These are phyloP conservation scores for Bifiguratus adelaidae DNA, from an alignment of 192 early-diverging fungal species.

Conservation along the genomic window DNA sequence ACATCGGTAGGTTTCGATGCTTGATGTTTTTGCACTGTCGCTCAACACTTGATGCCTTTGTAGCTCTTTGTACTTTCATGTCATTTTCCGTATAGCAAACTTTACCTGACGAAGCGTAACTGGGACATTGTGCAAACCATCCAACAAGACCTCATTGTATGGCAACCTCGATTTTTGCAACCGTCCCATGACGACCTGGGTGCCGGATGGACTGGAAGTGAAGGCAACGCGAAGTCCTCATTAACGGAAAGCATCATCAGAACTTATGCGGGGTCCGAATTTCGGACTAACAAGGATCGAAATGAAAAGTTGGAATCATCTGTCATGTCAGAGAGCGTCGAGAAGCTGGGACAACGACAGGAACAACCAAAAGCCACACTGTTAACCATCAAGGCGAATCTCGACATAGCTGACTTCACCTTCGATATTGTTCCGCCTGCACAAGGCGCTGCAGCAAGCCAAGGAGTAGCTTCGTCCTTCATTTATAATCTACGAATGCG, in stretches of 20 bases:
- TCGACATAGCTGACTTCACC: conserved; percentile 23
- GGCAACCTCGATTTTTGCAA: conserved; percentile 19
- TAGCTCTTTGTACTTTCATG: conserved; percentile 28
- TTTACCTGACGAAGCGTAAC: conserved; percentile 14
- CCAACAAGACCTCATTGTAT: conserved; percentile 27
- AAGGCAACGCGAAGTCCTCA: neutral
- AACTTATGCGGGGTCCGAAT: no score
- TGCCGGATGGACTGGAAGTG: neutral
- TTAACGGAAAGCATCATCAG: no score
- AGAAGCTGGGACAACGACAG: no score
- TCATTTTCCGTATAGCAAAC: conserved; percentile 19
- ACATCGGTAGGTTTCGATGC: conserved; percentile 38
- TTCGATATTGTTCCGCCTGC: conserved; percentile 14
- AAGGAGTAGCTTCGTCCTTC: no score
- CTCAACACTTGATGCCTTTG: no score
- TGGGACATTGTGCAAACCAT: conserved; percentile 29
- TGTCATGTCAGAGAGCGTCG: no score
- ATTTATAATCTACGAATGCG: conserved; percentile 10
- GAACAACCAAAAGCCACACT: no score
- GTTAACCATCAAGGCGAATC: no score
- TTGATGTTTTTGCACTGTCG: neutral
- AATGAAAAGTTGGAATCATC: no score
- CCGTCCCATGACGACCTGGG: neutral
- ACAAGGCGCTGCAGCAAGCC: conserved; percentile 3
- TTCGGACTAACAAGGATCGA: no score